phyloP scores from a whole-genome alignment of 768 basidiomycete species.

The Pleurotus citrinopileatus region DNA sequence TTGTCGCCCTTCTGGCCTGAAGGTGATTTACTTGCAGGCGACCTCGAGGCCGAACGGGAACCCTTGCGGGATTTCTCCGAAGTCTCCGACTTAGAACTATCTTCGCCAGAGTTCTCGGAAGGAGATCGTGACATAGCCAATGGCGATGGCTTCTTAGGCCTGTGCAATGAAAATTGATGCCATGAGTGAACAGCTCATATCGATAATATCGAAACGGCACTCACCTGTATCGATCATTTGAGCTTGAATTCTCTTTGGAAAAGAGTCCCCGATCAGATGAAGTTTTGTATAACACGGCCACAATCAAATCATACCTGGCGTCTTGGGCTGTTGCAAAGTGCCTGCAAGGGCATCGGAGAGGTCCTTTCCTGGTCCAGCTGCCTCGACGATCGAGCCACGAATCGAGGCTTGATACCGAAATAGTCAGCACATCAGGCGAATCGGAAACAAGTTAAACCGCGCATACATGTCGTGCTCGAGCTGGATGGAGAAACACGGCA shows the following conservation, averaged over 20 bases:
- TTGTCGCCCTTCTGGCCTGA: neutral
- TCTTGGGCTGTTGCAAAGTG: neutral
- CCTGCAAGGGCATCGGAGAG: conserved; percentile 5
- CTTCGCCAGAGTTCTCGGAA: conserved; percentile 7
- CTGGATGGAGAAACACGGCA: conserved; percentile 4
- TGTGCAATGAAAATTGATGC: neutral
- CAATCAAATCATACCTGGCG: neutral
- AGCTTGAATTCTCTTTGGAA: conserved; percentile 6
- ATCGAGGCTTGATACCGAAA: conserved; percentile 1
- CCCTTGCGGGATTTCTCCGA: conserved; percentile 4
- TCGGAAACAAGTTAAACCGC: neutral
- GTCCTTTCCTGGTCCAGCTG: conserved; percentile 2
- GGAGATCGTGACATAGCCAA: conserved; percentile 4
- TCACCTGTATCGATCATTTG: conserved; percentile 10
- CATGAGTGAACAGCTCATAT: conserved; percentile 1
- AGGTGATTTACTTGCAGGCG: conserved; percentile 1
- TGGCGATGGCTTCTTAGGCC: conserved; percentile 7
- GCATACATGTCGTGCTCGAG: conserved; percentile 7
- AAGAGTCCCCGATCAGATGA: neutral
- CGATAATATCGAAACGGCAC: neutral
- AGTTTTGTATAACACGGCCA: neutral
- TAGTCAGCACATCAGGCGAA: neutral
- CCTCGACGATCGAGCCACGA: conserved; percentile 7
- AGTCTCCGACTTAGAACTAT: conserved; percentile 7
- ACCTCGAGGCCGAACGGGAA: neutral